Percentiles rank a stretch among this genome's conserved stretches.
These are phyloP conservation scores for Falciphora oryzae DNA, from an alignment of 2,329 filamentous ascomycete species.

Conservation along the genomic window DNA sequence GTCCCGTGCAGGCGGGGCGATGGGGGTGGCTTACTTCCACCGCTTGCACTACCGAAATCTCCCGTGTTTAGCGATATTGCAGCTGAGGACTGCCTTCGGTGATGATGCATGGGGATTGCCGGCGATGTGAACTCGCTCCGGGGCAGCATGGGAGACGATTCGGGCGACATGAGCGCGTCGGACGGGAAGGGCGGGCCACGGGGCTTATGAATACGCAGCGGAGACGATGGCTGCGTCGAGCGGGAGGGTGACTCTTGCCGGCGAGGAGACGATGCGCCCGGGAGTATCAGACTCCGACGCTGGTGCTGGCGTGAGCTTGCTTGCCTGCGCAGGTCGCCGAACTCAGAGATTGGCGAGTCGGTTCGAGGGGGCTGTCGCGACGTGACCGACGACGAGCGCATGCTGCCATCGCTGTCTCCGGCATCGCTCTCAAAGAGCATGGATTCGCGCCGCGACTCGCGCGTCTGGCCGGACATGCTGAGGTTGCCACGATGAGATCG, in stretches of 20 bases:
- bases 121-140: constrained; percentile 74
- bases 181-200: constrained; percentile 53
- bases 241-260: constrained; percentile 87
- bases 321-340: constrained; percentile 67
- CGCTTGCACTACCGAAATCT: constrained; percentile 35
- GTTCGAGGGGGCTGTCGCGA: constrained; percentile 64
- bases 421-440: constrained; percentile 78
- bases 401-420: constrained; percentile 81
- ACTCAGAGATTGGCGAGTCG: constrained; percentile 87
- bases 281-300: constrained; percentile 77
- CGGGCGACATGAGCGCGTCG: constrained; percentile 72
- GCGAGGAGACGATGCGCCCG: constrained; percentile 70
- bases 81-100: constrained; percentile 86
- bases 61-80: constrained; percentile 56
- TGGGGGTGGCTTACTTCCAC: constrained; percentile 59
- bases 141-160: constrained; percentile 82
- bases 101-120: constrained; percentile 53
- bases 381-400: constrained; percentile 71
- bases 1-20: constrained; percentile 78
- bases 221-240: constrained; percentile 61
- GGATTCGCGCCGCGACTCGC: constrained; percentile 67
- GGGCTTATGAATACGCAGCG: constrained; percentile 78
- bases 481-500: constrained; percentile 65
- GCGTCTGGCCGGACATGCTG: constrained; percentile 52
- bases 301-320: constrained; percentile 79